Evolutionary conservation across 2,329 filamentous ascomycete species (phyloP), one percentile per base, ranked within the genome.

Genomic region (Aphanoascus verrucosus): DNA sequence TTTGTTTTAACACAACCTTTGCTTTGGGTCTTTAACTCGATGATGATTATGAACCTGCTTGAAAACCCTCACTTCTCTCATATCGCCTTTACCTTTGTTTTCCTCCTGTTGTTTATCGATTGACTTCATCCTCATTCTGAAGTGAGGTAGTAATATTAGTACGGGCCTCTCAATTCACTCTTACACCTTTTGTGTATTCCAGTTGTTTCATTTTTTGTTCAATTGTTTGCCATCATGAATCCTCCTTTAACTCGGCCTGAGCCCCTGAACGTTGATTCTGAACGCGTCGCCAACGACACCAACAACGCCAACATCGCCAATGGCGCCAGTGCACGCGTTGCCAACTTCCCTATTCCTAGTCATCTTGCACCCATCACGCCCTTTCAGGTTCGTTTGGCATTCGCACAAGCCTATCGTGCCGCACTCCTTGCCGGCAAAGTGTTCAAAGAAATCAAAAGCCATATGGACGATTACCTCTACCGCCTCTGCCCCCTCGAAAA

Each of bases 401-500:
- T 64, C 37, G 19, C 43, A 3, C 12, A 56, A 5, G 58, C 61
- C 12, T 56, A 57, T 11, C n/a, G 48, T 9, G 49, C 46, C 12
- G 66, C 61, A 28, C 55, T 35, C 2, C 3, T 17, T 1, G 58
- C 61, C 12, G 56, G 62, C 38, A 35, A 35, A 0, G 9, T 8
- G 6, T 58, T 63, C 43, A 57, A 58, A 35, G 23, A 34, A 5
- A 45, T 67, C 31, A 56, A 62, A 50, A 5, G 45, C 5, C 14
- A 48, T n/a, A 55, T 55, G 52, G 42, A 54, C 12, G 15, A 56
- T 6, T 62, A 64, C 28, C 64, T 60, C 56, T 58, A 58, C 42
- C 57, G 57, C 11, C 57, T 68, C 45, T 68, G 67, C 32, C 60
- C 63, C 3, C 12, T n/a, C 0, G 40, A 23, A 5, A 14, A 57